These are phyloP conservation scores for Leptodontidium sp. DNA, from an alignment of 2,329 filamentous ascomycete genomes.

Conservation along the genomic window DNA sequence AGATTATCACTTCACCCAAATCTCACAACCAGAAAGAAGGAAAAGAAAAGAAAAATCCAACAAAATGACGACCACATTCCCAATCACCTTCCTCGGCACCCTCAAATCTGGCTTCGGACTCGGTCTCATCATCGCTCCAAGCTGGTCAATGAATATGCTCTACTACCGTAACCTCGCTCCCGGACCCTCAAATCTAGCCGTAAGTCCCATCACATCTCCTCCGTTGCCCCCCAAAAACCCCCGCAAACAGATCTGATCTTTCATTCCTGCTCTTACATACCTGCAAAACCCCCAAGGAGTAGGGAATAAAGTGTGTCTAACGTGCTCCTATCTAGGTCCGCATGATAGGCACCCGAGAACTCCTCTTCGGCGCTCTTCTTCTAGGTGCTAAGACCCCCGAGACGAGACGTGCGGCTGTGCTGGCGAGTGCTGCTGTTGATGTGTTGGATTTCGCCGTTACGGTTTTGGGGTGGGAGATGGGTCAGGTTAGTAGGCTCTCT, in stretches of 20 bases:
- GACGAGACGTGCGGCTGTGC: conserved; percentile 18
- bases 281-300: not conserved
- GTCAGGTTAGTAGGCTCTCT: not conserved
- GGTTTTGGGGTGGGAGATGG: conserved; percentile 10
- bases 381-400: conserved; percentile 22
- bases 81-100: conserved; percentile 24
- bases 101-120: not conserved
- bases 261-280: not conserved
- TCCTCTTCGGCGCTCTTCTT: conserved; percentile 23
- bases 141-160: not conserved
- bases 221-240: not conserved
- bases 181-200: conserved; percentile 4
- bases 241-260: not conserved
- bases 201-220: not conserved
- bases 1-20: too few relatives aligned
- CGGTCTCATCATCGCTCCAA: not conserved
- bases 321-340: not conserved
- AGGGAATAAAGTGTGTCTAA: too few relatives aligned
- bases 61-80: conserved; percentile 6
- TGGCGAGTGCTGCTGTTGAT: conserved; percentile 26
- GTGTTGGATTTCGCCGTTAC: conserved; percentile 8
- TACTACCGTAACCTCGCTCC: conserved; percentile 7
- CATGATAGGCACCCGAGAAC: conserved; percentile 20
- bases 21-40: too few relatives aligned
- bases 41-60: too few relatives aligned